Conservation (phyloP, 2,329 filamentous ascomycete genomes). For the Cylindrodendrum hubeiense region DNA sequence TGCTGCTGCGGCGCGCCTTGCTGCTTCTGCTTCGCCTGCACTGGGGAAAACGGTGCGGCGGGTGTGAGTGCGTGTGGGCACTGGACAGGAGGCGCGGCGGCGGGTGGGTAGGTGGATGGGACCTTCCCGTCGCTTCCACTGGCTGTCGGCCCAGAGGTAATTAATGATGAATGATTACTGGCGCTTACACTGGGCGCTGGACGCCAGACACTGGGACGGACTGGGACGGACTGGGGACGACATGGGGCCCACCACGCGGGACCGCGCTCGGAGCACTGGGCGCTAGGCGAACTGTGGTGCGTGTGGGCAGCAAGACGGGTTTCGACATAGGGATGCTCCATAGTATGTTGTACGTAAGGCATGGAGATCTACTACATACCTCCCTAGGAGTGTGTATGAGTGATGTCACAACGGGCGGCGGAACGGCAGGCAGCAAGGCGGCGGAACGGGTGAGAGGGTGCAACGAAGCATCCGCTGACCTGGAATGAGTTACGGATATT, state of each 20-base stretch:
- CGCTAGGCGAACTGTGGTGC: constrained; percentile 1
- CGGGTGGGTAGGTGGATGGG: constrained; percentile 6
- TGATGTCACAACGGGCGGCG: background rate
- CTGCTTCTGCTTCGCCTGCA: constrained; percentile 21
- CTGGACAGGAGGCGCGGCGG: background rate
- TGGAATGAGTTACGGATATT: constrained; percentile 3
- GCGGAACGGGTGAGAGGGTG: constrained; percentile 1
- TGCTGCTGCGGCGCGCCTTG: constrained; percentile 21
- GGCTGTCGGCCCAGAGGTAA: constrained; percentile 14
- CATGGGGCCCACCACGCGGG: background rate
- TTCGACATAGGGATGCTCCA: no score
- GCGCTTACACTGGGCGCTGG: constrained; percentile 9
- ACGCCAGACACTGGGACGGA: background rate
- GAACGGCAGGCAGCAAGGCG: background rate
- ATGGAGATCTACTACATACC: no score
- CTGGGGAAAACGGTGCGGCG: constrained; percentile 21
- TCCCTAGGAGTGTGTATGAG: no score
- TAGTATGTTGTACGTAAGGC: background rate
- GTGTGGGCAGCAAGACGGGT: background rate
- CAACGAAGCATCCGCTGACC: constrained; percentile 8
- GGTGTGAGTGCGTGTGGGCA: constrained; percentile 7
- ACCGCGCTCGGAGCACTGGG: constrained; percentile 2
- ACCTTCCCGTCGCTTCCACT: constrained; percentile 19
- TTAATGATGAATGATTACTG: constrained; percentile 8
- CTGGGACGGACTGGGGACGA: no score